Evolutionary conservation across 202 grass and related monocot species (phyloP).

Genomic region (Zoysia matrella): DNA sequence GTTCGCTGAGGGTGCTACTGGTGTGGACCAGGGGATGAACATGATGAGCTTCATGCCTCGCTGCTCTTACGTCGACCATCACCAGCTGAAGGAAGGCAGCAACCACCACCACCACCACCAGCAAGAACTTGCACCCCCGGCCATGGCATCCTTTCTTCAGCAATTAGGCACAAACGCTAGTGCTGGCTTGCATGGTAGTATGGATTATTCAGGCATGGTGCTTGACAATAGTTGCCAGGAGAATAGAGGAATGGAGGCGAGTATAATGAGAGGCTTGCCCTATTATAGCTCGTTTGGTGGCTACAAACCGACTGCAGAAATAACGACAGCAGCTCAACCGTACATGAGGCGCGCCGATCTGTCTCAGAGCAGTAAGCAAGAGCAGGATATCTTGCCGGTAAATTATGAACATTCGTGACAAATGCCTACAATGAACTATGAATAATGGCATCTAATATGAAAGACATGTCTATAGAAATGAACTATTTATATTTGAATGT

Average conservation of each 20-base stretch:
- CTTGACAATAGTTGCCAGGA: conserved; percentile 57
- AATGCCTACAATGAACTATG: not conserved
- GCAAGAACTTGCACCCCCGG: conserved; percentile 43
- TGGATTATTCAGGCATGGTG: conserved; percentile 50
- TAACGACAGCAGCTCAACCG: conserved; percentile 23
- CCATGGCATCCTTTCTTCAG: conserved; percentile 55
- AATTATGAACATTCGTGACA: conserved; percentile 14
- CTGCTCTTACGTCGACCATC: conserved; percentile 47
- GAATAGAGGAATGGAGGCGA: conserved; percentile 29
- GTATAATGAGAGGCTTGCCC: conserved; percentile 48
- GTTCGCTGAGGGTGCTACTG: conserved; percentile 19
- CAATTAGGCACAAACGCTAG: conserved; percentile 46
- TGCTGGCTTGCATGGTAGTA: conserved; percentile 35
- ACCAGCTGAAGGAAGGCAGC: conserved; percentile 46
- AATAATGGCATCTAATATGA: not conserved
- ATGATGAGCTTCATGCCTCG: conserved; percentile 39
- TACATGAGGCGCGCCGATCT: conserved; percentile 45
- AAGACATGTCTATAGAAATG: conserved; percentile 2
- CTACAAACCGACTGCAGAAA: conserved; percentile 53
- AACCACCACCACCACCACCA: conserved; percentile 46
- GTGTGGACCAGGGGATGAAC: conserved; percentile 39
- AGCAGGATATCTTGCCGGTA: conserved; percentile 51
- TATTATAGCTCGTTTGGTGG: conserved; percentile 57
- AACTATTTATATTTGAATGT: conserved; percentile 10
- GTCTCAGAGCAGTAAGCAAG: conserved; percentile 53